Base-by-base conservation (phyloP, 805 yeast genomes). In the Suhomyces prunicola region DNA sequence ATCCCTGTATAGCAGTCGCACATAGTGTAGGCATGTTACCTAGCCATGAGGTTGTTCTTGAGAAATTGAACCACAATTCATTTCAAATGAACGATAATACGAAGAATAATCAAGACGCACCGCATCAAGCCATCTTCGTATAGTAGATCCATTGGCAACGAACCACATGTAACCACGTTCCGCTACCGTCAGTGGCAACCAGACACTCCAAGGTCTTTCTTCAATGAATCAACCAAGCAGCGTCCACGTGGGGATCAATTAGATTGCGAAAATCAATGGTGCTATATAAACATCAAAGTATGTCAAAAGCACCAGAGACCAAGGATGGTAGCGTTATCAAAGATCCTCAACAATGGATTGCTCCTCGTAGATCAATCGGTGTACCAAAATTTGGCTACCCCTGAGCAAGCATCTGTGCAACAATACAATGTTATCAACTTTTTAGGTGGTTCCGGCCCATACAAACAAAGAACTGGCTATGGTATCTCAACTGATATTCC, bases 381-480 rank as follows among this genome's bases (percentile, higher is more conserved):
- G 41, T 64, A 50, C 60, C 57, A 60, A 54, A 60, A 62, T 53
- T 51, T 64, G 51, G 68, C 69, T 22, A 50, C 62, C 12, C 69
- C 69, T 1, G 61, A 65, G 19, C 68, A 64, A 46, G 67, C 68
- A 6, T 50, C 66, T 6, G 58, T 57, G n/a, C 67, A 63, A 15
- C 63, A 64, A 36, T 65, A 57, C 57, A 65, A 65, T 51, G 57
- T 62, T 29, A 59, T 64, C 53, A 57, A 60, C 35, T 63, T 57
- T 50, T 54, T 65, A 50, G 68, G 63, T 9, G 69, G 69, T n/a
- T 53, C 66, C 4, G 69, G 62, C 0, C 69, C 69, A 6, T 64
- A 65, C 50, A 55, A 61, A 13, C 69, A 65, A 40, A 61, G 64
- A 39, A 62, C 64, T 4, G 69, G 69, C 1, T 62, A 50, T 35